A percentile compares a stretch with the other conserved stretches of the same genome.
phyloP scores from a whole-genome alignment of 2,329 filamentous ascomycete genomes.

The Periconia sp. region DNA sequence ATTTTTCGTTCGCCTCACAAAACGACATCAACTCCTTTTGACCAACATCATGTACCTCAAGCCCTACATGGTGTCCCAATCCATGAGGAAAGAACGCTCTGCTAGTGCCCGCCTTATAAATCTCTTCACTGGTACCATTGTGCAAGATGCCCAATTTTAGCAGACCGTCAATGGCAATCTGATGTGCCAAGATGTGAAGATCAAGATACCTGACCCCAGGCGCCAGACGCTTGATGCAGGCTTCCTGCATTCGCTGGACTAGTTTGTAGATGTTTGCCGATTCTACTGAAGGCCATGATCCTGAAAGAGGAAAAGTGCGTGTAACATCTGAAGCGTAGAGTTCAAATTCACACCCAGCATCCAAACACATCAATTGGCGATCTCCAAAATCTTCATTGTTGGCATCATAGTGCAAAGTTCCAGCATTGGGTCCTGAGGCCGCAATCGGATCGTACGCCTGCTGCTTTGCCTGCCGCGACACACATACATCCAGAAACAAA shows the following conservation, averaged over 20 bases:
- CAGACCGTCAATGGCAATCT: constrained; percentile 71
- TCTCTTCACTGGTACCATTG: constrained; percentile 66
- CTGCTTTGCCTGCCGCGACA: constrained; percentile 69
- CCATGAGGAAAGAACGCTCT: constrained; percentile 92
- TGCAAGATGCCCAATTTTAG: constrained; percentile 71
- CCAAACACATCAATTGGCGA: constrained; percentile 75
- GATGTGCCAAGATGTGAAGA: constrained; percentile 72
- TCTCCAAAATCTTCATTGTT: constrained; percentile 74
- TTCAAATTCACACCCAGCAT: constrained; percentile 83
- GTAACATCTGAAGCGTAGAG: constrained; percentile 92
- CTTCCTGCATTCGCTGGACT: constrained; percentile 78
- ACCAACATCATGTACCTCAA: constrained; percentile 80
- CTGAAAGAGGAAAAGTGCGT: constrained; percentile 77
- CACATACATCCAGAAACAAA: constrained; percentile 72
- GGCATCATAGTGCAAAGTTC: constrained; percentile 81
- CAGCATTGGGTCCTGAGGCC: constrained; percentile 78
- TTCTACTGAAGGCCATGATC: constrained; percentile 67
- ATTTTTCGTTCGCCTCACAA: constrained; percentile 20
- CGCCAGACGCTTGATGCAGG: constrained; percentile 68
- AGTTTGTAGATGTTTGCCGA: constrained; percentile 73
- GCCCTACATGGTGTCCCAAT: constrained; percentile 84
- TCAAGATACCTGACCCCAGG: constrained; percentile 72
- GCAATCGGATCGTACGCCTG: constrained; percentile 91
- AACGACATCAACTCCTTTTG: constrained; percentile 39
- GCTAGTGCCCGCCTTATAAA: constrained; percentile 77